Evolutionary conservation across 2,329 filamentous ascomycete species (phyloP).

Genomic region (Clonostachys rosea): DNA sequence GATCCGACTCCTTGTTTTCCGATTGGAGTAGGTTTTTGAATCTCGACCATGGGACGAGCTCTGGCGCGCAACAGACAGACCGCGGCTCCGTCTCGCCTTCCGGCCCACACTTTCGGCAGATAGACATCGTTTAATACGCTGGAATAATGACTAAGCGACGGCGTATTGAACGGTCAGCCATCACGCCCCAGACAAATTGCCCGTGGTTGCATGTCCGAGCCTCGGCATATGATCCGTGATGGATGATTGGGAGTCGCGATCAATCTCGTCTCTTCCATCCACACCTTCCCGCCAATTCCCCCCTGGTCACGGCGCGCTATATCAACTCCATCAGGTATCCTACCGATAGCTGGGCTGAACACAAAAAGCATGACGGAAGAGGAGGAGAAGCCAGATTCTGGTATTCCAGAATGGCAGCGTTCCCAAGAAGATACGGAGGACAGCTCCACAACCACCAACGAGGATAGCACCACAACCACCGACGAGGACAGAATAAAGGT

Average conservation of each 20-base stretch:
- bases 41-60: not conserved
- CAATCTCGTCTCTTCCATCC: not conserved
- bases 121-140: not conserved
- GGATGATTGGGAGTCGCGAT: no score
- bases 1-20: not conserved
- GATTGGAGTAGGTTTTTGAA: not conserved
- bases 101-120: constrained; percentile 1
- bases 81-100: constrained; percentile 1
- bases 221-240: no score
- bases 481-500: constrained; percentile 44
- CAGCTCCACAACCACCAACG: not conserved
- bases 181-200: no score
- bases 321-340: not conserved
- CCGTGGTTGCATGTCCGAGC: no score
- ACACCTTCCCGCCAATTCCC: not conserved
- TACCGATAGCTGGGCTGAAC: not conserved
- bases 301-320: not conserved
- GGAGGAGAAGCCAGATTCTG: constrained; percentile 2
- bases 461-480: not conserved
- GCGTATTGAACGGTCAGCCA: no score
- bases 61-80: not conserved
- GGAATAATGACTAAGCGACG: no score
- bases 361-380: constrained; percentile 1
- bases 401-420: constrained; percentile 6
- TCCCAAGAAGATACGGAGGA: not conserved